Base-by-base conservation (phyloP, 2,329 filamentous ascomycete species). In the Ceratocystis huliohia region DNA sequence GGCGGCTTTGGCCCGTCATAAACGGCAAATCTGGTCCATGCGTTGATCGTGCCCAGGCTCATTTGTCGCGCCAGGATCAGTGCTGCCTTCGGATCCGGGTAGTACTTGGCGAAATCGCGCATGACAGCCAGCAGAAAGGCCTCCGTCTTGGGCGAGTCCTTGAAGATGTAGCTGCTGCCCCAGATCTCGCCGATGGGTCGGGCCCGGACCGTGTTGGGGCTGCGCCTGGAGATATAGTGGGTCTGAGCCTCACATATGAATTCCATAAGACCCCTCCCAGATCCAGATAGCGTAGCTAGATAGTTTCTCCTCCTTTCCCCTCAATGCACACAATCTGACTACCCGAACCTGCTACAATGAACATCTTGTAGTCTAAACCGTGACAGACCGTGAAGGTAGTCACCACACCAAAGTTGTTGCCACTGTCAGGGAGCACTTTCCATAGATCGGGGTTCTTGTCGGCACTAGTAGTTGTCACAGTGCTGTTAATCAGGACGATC, bases 1-100 rank as follows among this genome's bases (percentile, higher is more conserved):
- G 84, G 83, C 0, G 79, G 79, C 63, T 74, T 73, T 0, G 79
- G 77, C 0, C 81, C 84, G 72, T 87, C 82, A 72, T 86, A 87
- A 75, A 84, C 86, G 45, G 84, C 72, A 73, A 86, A 86, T 68
- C 87, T 73, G 67, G 84, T 77, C 81, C 82, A 85, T 22, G 81
- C 67, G 68, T 84, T 77, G 61, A 67, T 59, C 7, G 46, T 20
- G 20, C 41, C 61, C 10, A 61, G 25, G 25, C 63, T 62, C 67
- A 65, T 67, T 30, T 65, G 67, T 46, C 65, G 65, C 20, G 68
- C 45, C 56, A 69, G 62, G 0, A 66, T 69, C 0, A 76, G 70
- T 30, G 72, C 73, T 8, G 73, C 73, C 15, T 72, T 72, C 1
- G 72, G 61, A 4, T 70, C 70, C 0, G 74, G 73, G 1, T 73